Evolutionary conservation across 1,284 basidiomycete genomes (phyloP).

Genomic region (Paramarasmius palmivorus): DNA sequence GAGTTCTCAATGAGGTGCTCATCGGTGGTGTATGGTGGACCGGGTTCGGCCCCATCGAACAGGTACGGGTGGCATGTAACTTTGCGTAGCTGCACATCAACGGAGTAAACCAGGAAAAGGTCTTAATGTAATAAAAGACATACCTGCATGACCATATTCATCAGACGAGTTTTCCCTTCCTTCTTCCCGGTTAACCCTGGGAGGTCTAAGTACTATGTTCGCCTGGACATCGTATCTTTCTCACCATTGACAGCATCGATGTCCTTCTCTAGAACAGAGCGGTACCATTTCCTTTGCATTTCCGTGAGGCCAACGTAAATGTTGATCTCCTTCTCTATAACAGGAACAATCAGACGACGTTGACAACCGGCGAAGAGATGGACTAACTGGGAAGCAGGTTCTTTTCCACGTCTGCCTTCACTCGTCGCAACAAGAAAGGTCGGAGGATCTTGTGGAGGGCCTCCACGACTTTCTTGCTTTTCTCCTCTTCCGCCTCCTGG

Average conservation of each 20-base stretch:
- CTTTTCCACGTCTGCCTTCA: constrained; percentile 98
- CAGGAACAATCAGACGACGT: constrained; percentile 12
- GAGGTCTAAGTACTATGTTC: no score
- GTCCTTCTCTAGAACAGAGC: constrained; percentile 95
- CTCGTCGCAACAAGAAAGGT: constrained; percentile 92
- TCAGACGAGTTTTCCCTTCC: constrained; percentile 95
- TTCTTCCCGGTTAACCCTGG: constrained; percentile 90
- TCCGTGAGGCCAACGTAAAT: constrained; percentile 97
- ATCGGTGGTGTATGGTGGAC: constrained; percentile 97
- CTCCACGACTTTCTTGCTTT: constrained; percentile 92
- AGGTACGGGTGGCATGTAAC: constrained; percentile 85
- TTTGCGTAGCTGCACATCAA: constrained; percentile 60
- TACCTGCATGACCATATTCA: constrained; percentile 99
- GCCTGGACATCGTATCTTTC: constrained; percentile 10
- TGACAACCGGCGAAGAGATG: constrained; percentile 1
- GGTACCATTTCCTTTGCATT: constrained; percentile 99
- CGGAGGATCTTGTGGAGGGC: constrained; percentile 96
- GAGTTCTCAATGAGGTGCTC: constrained; percentile 95
- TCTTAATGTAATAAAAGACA: constrained; percentile 27
- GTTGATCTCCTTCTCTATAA: constrained; percentile 95
- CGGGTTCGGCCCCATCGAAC: constrained; percentile 93
- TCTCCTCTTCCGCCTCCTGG: constrained; percentile 80
- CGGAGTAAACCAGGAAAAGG: constrained; percentile 1
- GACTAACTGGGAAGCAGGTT: constrained; percentile 84
- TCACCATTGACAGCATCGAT: constrained; percentile 96